These are phyloP conservation scores for Tuber calosporum DNA, from an alignment of 495 filamentous ascomycete genomes.

Conservation along the genomic window DNA sequence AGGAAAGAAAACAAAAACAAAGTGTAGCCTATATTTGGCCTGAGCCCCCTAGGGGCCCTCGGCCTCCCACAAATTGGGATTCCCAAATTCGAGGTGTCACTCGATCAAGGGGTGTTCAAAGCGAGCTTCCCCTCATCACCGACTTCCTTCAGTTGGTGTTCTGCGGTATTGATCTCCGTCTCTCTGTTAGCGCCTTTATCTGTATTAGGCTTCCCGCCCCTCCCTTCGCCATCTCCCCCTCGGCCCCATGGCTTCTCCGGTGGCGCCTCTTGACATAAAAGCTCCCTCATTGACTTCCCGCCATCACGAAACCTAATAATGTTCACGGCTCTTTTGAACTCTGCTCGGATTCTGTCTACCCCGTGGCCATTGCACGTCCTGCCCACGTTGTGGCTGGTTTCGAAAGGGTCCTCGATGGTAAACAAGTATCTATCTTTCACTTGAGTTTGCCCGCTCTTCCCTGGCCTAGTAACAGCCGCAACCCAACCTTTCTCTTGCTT, in stretches of 20 bases:
- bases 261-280: slow-evolving; percentile 40
- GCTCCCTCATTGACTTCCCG: slow-evolving; percentile 25
- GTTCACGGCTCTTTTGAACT: slow-evolving; percentile 65
- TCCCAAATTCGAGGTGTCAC: neutral
- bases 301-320: slow-evolving; percentile 49
- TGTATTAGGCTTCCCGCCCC: neutral
- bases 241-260: slow-evolving; percentile 33
- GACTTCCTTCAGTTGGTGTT: neutral
- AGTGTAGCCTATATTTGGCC: neutral
- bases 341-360: slow-evolving; percentile 66
- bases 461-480: slow-evolving; percentile 53
- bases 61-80: neutral
- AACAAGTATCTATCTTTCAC: slow-evolving; percentile 72
- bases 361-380: slow-evolving; percentile 61
- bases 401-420: slow-evolving; percentile 83
- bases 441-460: slow-evolving; percentile 24
- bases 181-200: slow-evolving; percentile 1
- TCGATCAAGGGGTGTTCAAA: neutral
- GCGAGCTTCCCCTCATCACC: neutral
- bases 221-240: slow-evolving; percentile 22
- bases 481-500: slow-evolving; percentile 74
- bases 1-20: neutral
- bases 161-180: neutral
- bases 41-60: neutral
- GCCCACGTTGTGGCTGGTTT: slow-evolving; percentile 73